Evolutionary conservation across 2,329 filamentous ascomycete species (phyloP).

Genomic region (Colletotrichum phormii): DNA sequence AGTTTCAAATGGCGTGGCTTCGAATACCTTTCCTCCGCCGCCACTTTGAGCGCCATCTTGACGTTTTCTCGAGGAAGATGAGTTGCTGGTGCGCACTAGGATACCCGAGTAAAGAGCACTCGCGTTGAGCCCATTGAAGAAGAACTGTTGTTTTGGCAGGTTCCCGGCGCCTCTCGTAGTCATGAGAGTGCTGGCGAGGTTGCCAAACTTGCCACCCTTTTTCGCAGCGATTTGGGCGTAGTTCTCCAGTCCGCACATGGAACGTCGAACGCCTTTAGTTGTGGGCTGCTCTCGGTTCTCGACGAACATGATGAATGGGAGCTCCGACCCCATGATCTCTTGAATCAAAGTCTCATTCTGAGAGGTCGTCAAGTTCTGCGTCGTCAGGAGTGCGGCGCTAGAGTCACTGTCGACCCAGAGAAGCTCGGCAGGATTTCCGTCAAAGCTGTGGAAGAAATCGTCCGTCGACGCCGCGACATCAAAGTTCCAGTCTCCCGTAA

Average conservation of each 20-base stretch:
- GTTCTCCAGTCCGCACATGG: constrained; percentile 82
- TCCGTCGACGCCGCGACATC: constrained; percentile 87
- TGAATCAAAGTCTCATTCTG: constrained; percentile 65
- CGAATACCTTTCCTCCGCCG: constrained; percentile 83
- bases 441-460: constrained; percentile 77
- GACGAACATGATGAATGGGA: constrained; percentile 83
- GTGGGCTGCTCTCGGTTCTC: constrained; percentile 69
- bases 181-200: constrained; percentile 70
- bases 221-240: constrained; percentile 73
- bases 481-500: constrained; percentile 79
- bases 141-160: constrained; percentile 88
- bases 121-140: constrained; percentile 78
- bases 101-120: constrained; percentile 80
- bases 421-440: constrained; percentile 66
- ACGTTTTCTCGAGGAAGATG: constrained; percentile 56
- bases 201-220: constrained; percentile 60
- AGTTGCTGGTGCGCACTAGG: constrained; percentile 71
- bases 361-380: constrained; percentile 74
- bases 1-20: constrained; percentile 79
- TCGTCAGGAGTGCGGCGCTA: constrained; percentile 81
- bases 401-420: constrained; percentile 89
- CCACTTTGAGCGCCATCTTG: constrained; percentile 54
- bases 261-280: constrained; percentile 78
- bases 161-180: constrained; percentile 74
- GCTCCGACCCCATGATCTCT: constrained; percentile 60